Percentiles rank a stretch among this genome's conserved stretches.
Conservation (phyloP, 1,139 yeast species). For the Kodamaea derodonti region DNA sequence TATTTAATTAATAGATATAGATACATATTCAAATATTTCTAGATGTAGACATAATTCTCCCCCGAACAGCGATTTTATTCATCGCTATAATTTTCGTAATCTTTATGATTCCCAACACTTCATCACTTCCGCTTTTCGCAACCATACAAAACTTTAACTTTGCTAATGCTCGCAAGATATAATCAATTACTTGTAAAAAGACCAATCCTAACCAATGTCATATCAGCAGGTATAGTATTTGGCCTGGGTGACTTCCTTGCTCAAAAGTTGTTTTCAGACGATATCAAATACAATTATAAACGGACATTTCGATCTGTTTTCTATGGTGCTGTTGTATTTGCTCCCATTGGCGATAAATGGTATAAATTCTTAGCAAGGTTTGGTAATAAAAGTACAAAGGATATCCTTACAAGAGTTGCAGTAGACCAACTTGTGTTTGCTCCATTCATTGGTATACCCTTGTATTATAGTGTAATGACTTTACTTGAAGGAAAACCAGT, state of each 20-base stretch:
- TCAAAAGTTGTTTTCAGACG: slow-evolving; percentile 26
- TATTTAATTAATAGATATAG: no score
- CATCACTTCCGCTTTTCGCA: no score
- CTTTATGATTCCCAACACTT: no score
- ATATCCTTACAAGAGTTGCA: slow-evolving; percentile 44
- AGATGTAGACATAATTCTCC: no score
- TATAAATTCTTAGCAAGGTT: slow-evolving; percentile 24
- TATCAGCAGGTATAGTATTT: slow-evolving; percentile 38
- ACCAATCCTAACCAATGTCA: slow-evolving; percentile 35
- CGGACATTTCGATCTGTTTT: slow-evolving; percentile 33
- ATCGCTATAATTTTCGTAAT: no score
- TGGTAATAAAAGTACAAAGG: slow-evolving; percentile 3
- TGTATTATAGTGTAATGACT: slow-evolving; percentile 68
- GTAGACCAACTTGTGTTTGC: slow-evolving; percentile 77
- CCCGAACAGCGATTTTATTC: no score
- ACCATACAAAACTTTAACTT: no score
- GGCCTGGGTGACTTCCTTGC: slow-evolving; percentile 43
- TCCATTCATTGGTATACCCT: slow-evolving; percentile 63
- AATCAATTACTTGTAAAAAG: slow-evolving; percentile 26
- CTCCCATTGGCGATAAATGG: slow-evolving; percentile 44
- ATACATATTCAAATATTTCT: no score
- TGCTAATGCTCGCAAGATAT: slow-evolving; percentile 24
- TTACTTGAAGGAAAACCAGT: slow-evolving; percentile 45
- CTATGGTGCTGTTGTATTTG: slow-evolving; percentile 38
- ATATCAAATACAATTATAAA: slow-evolving; percentile 21